Evolutionary conservation across 2,329 filamentous ascomycete species (phyloP).

Genomic region (Colletotrichum navitas): DNA sequence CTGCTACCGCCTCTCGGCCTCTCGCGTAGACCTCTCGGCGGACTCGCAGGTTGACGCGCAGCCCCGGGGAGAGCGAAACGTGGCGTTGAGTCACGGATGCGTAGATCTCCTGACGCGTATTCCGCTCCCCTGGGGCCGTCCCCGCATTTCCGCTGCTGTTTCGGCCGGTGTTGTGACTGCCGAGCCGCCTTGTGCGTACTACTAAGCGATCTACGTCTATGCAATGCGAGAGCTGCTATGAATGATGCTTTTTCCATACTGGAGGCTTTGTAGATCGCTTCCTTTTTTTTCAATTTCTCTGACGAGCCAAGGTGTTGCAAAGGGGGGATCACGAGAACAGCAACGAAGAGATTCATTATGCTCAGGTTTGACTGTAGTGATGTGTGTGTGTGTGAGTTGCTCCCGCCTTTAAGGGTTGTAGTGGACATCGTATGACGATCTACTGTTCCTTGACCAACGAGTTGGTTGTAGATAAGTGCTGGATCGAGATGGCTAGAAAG

Average conservation of each 20-base stretch:
- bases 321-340: neutral
- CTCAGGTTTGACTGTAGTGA: neutral
- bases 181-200: slow-evolving; percentile 25
- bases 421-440: neutral
- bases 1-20: neutral
- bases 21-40: neutral
- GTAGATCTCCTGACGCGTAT: slow-evolving; percentile 12
- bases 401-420: neutral
- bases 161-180: slow-evolving; percentile 26
- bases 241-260: neutral
- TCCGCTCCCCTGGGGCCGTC: neutral
- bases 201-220: slow-evolving; percentile 23
- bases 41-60: neutral
- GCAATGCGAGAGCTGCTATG: slow-evolving; percentile 22
- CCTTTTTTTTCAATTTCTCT: slow-evolving; percentile 3
- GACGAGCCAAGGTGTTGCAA: slow-evolving; percentile 20
- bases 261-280: slow-evolving; percentile 10
- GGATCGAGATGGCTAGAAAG: neutral
- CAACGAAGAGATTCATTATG: neutral
- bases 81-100: slow-evolving; percentile 18
- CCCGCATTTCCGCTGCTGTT: slow-evolving; percentile 27
- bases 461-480: neutral
- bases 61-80: neutral
- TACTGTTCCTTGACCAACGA: neutral
- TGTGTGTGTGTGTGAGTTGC: neutral